A percentile compares a stretch with the other conserved stretches of the same genome.
Evolutionary conservation across 768 basidiomycete species (phyloP).

Genomic region (Agrocybe pediades): DNA sequence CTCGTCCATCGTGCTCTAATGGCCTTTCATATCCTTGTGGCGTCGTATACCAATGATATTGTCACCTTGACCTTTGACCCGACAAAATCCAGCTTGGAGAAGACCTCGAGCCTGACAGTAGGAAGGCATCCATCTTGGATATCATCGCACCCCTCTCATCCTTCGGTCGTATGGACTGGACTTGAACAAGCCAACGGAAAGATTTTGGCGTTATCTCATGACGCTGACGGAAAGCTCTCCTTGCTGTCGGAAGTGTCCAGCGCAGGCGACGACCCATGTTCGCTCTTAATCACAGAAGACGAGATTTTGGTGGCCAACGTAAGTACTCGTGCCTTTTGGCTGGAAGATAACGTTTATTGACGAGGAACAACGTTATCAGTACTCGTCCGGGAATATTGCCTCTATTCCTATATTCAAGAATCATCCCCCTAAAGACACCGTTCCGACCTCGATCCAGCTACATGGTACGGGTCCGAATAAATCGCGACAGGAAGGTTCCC

Average conservation of each 20-base stretch:
- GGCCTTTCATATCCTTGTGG: conserved; percentile 54
- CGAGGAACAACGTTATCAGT: conserved; percentile 42
- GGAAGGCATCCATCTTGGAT: conserved; percentile 81
- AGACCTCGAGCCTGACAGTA: conserved; percentile 45
- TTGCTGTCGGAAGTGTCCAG: conserved; percentile 51
- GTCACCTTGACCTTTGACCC: conserved; percentile 67
- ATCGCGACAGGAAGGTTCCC: conserved; percentile 69
- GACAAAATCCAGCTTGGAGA: conserved; percentile 40
- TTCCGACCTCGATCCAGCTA: conserved; percentile 42
- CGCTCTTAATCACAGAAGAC: conserved; percentile 55
- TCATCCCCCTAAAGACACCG: conserved; percentile 43
- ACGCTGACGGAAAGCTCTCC: conserved; percentile 51
- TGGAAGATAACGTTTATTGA: neutral
- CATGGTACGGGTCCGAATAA: conserved; percentile 61
- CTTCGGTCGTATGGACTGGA: conserved; percentile 61
- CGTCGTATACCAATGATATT: conserved; percentile 67
- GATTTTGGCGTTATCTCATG: conserved; percentile 60
- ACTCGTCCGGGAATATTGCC: conserved; percentile 63
- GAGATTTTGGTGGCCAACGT: conserved; percentile 76
- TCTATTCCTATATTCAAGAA: conserved; percentile 55
- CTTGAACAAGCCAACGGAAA: conserved; percentile 71
- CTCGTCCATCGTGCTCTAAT: conserved; percentile 20
- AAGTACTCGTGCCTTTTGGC: conserved; percentile 29
- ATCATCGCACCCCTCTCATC: conserved; percentile 55
- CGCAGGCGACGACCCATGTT: conserved; percentile 66